Percentiles rank a stretch among this genome's conserved stretches.
Evolutionary conservation across 2,329 filamentous ascomycete genomes (phyloP).

Genomic region (Neonectria neomacrospora): DNA sequence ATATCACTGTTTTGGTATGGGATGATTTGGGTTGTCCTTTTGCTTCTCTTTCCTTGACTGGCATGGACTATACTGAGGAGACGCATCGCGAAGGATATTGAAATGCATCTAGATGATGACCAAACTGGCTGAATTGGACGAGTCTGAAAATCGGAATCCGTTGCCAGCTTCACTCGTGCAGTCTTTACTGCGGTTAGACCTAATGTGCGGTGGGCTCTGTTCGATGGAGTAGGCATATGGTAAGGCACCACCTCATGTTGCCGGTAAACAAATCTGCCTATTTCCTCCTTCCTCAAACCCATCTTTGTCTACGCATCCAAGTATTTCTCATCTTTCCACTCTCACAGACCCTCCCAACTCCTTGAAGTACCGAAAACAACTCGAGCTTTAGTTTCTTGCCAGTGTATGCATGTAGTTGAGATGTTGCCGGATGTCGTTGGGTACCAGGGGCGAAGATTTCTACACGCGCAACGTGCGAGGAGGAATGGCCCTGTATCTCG

Average conservation of each 20-base stretch:
- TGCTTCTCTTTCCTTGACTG: background rate
- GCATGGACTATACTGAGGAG: background rate
- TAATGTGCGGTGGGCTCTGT: background rate
- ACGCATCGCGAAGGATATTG: background rate
- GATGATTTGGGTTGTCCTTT: conserved; percentile 8
- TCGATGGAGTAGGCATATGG: too few relatives aligned
- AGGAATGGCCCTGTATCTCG: background rate
- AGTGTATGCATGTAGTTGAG: too few relatives aligned
- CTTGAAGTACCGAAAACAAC: background rate
- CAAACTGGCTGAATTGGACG: background rate
- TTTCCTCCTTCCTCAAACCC: background rate
- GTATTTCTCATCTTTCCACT: background rate
- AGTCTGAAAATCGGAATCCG: background rate
- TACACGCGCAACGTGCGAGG: background rate
- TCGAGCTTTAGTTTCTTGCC: background rate
- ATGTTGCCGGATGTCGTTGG: too few relatives aligned
- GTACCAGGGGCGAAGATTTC: background rate
- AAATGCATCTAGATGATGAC: background rate
- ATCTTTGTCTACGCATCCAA: background rate
- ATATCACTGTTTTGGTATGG: conserved; percentile 1
- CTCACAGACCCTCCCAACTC: background rate
- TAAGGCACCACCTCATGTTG: too few relatives aligned
- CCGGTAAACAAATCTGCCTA: too few relatives aligned
- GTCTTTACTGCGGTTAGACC: background rate
- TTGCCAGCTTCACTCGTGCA: background rate